A percentile compares a stretch with the other conserved stretches of the same genome.
phyloP scores from a whole-genome alignment of 2,329 filamentous ascomycete species.

The Biscogniauxia sp. region DNA sequence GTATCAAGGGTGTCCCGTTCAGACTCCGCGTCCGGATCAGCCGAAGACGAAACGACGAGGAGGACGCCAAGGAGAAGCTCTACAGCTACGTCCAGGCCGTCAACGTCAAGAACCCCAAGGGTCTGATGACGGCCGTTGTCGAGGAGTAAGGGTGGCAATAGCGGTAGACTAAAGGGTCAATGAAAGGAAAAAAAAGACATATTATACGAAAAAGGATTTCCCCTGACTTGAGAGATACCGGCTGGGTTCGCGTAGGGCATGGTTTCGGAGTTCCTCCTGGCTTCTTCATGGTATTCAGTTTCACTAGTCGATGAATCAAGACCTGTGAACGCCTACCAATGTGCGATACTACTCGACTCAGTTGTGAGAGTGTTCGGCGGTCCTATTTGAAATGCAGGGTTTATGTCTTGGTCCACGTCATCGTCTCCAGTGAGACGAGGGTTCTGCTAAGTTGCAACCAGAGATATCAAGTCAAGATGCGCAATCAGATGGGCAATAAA shows the following conservation, averaged over 20 bases:
- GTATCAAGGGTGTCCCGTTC: constrained; percentile 98
- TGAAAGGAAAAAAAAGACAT: constrained; percentile 27
- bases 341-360: background rate
- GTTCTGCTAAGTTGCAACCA: background rate
- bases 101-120: constrained; percentile 99
- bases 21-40: constrained; percentile 97
- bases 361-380: background rate
- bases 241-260: constrained; percentile 42
- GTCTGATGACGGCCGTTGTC: constrained; percentile 88
- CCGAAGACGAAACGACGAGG: constrained; percentile 99
- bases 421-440: background rate
- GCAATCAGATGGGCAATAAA: background rate
- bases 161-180: constrained; percentile 5
- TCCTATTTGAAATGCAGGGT: background rate
- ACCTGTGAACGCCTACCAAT: constrained; percentile 32
- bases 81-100: constrained; percentile 99
- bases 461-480: background rate
- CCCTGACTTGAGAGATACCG: constrained; percentile 26
- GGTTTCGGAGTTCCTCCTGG: constrained; percentile 43
- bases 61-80: constrained; percentile 98
- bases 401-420: background rate
- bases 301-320: constrained; percentile 42
- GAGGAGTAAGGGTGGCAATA: constrained; percentile 55
- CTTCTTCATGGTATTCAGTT: constrained; percentile 41
- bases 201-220: constrained; percentile 18